Percentiles rank a stretch among this genome's conserved stretches.
Conservation (phyloP, 768 basidiomycete species). For the Lactarius trivialis region DNA sequence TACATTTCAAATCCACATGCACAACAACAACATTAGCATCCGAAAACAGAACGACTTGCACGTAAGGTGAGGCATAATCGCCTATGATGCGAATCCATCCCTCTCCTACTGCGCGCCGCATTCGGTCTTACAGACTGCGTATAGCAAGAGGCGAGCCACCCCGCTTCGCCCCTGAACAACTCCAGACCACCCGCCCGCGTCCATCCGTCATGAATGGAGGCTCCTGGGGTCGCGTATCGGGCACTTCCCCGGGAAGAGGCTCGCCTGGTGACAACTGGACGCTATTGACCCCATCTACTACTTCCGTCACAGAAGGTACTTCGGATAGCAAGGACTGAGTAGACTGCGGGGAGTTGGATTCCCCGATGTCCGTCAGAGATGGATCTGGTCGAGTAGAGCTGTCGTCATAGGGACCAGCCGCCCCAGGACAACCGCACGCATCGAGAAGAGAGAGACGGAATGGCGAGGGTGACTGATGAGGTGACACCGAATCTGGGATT, state of each 20-base stretch:
- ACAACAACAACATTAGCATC: background rate
- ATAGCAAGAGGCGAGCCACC: constrained; percentile 1
- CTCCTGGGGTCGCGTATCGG: constrained; percentile 15
- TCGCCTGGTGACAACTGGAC: background rate
- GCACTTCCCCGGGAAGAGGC: background rate
- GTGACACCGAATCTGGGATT: background rate
- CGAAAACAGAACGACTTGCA: background rate
- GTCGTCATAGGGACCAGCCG: background rate
- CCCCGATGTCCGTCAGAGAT: background rate
- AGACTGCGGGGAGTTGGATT: background rate
- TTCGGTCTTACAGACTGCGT: constrained; percentile 1
- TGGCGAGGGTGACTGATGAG: constrained; percentile 1
- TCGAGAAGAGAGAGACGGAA: background rate
- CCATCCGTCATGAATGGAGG: constrained; percentile 33
- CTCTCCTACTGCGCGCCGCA: background rate
- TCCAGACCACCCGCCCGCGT: constrained; percentile 34
- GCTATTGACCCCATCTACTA: background rate
- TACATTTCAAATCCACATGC: constrained; percentile 1
- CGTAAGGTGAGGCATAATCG: background rate
- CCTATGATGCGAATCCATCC: background rate
- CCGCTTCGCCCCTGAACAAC: constrained; percentile 22
- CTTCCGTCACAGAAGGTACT: background rate
- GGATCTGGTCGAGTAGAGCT: background rate
- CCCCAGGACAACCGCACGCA: background rate
- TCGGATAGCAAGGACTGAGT: background rate